Evolutionary conservation across 768 basidiomycete genomes (phyloP), one percentile per base, ranked within the genome.

Genomic region (Lepiota brunneoincarnata): DNA sequence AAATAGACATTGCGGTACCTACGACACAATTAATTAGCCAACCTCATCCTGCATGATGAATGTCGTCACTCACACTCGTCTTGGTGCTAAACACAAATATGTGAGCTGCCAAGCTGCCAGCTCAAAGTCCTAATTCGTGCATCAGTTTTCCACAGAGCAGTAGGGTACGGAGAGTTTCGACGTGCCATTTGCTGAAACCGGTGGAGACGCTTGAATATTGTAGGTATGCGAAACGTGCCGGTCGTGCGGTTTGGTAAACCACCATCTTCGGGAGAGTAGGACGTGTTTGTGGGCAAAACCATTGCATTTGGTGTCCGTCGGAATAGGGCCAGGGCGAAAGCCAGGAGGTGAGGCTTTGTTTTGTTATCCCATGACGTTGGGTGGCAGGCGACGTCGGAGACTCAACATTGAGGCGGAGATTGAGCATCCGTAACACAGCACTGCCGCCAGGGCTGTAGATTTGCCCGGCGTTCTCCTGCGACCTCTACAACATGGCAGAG

Each of bases 1-100:
- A 95, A 97, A 68, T 98, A 98, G 6, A 97, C 95, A 71, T 98
- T 96, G 46, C 93, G 87, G 70, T 97, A 94, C 15, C 91, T 93
- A 62, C 24, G 41, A 17, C 38, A 45, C 49, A 44, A 50, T 28
- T 48, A 36, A 47, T 40, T 43, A 52, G 51, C n/a, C 47, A 39
- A 51, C 35, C 20, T 43, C 36, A 46, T 23, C 31, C 24, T 23
- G 47, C 46, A 24, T 23, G 43, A 45, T 53, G 44, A 54, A 44
- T 55, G 60, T 55, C 61, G 59, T 59, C 49, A 71, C 75, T 70
- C 62, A 97, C 87, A 98, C 95, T 82, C 93, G 80, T 65, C 88
- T 81, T 0, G 96, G 96, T 3, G 93, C 86, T 51, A 98, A 80
- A 66, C 93, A 95, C 2, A 98, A 76, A 73, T 97, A 97, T 9